Conservation (phyloP, 75 land plant species). For the Gnetum montanum region DNA sequence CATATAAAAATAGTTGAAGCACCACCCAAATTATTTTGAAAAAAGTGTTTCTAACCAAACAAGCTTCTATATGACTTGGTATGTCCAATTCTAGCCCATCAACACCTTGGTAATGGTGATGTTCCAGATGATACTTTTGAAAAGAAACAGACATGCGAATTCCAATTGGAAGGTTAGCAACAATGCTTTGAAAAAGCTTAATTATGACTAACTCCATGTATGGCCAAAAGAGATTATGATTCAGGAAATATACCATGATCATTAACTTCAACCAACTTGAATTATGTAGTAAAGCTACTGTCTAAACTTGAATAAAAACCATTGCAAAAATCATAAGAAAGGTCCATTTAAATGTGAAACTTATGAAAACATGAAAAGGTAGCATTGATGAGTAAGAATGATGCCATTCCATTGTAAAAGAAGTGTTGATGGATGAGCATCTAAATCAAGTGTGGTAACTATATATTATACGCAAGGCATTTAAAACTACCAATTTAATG, state of each 20-base stretch:
- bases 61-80: constrained; percentile 69
- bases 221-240: constrained; percentile 98
- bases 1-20: constrained; percentile 91
- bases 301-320: constrained; percentile 74
- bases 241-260: constrained; percentile 74
- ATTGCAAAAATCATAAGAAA: constrained; percentile 66
- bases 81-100: constrained; percentile 95
- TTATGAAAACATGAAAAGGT: no score
- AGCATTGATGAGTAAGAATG: no score
- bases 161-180: constrained; percentile 94
- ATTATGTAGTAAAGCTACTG: constrained; percentile 47
- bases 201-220: constrained; percentile 96
- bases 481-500: no score
- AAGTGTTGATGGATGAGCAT: no score
- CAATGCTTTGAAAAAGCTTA: constrained; percentile 96
- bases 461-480: no score
- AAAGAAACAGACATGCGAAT: constrained; percentile 97
- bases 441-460: no score
- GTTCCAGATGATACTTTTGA: constrained; percentile 97
- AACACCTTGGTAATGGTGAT: constrained; percentile 88
- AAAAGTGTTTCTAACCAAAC: constrained; percentile 46
- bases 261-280: constrained; percentile 57
- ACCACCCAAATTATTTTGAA: constrained; percentile 71
- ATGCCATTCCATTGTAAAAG: no score
- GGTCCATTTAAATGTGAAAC: no score